Conservation (phyloP, 495 filamentous ascomycete genomes). For the Penicillium paxilli region DNA sequence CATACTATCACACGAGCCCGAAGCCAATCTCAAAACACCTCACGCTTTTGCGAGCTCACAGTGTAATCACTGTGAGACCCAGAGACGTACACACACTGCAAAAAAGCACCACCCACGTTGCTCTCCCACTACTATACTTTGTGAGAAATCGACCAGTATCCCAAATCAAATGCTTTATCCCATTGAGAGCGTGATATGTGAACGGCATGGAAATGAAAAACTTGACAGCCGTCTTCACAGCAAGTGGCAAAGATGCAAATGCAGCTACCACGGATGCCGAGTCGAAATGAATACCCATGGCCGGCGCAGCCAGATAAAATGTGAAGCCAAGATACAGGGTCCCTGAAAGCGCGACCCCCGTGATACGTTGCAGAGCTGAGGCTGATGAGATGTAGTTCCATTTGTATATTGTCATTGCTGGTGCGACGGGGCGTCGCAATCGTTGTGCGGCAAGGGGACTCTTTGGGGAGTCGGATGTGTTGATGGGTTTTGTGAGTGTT, state of each 20-base stretch:
- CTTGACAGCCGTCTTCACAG: constrained; percentile 63
- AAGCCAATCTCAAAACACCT: too few relatives aligned
- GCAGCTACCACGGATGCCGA: constrained; percentile 63
- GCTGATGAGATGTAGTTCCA: constrained; percentile 61
- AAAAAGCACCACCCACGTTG: constrained; percentile 11
- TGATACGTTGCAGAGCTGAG: constrained; percentile 69
- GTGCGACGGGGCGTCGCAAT: constrained; percentile 70
- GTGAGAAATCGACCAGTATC: constrained; percentile 11
- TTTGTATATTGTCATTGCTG: constrained; percentile 78
- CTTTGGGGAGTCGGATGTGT: constrained; percentile 47
- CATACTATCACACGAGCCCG: too few relatives aligned
- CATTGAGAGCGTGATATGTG: constrained; percentile 16
- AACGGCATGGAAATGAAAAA: constrained; percentile 29
- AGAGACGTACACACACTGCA: constrained; percentile 11
- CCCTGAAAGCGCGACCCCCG: constrained; percentile 32
- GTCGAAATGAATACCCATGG: constrained; percentile 74
- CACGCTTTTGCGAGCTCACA: too few relatives aligned
- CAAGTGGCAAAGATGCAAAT: constrained; percentile 62
- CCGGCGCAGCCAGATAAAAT: constrained; percentile 70
- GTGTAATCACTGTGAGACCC: not conserved
- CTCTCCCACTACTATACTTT: constrained; percentile 6
- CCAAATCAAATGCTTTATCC: constrained; percentile 14
- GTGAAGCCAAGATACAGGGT: constrained; percentile 70
- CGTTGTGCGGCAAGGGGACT: constrained; percentile 67
- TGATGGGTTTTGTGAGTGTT: constrained; percentile 25